Percentiles rank a stretch among this genome's conserved stretches.
phyloP scores from a whole-genome alignment of 192 early-diverging fungal species.

The Cladochytrium replicatum region DNA sequence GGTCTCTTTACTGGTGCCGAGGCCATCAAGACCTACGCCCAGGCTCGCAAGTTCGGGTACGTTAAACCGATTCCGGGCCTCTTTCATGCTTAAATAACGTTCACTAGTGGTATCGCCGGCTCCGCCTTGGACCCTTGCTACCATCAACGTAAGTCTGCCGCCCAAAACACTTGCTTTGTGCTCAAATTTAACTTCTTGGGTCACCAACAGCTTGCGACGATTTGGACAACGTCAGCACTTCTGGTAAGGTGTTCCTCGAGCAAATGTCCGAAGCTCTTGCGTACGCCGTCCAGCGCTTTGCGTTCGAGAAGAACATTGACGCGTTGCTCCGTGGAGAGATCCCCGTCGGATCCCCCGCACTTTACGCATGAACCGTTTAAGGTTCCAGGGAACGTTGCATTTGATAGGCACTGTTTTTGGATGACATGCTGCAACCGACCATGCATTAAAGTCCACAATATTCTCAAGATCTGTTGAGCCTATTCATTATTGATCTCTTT shows the following conservation, averaged over 20 bases:
- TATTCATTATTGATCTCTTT: too few relatives aligned
- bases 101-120: conserved; percentile 24
- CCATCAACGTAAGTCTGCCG: too few relatives aligned
- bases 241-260: not conserved
- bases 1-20: conserved; percentile 31
- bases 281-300: not conserved
- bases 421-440: too few relatives aligned
- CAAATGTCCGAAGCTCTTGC: not conserved
- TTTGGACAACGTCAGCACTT: not conserved
- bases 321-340: not conserved
- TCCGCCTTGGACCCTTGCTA: conserved; percentile 31
- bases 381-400: too few relatives aligned
- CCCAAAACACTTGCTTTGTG: too few relatives aligned
- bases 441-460: too few relatives aligned
- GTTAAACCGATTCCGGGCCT: too few relatives aligned
- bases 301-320: not conserved
- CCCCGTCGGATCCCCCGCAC: not conserved
- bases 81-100: too few relatives aligned
- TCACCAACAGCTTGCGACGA: not conserved
- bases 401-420: too few relatives aligned
- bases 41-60: conserved; percentile 19
- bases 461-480: too few relatives aligned
- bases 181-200: too few relatives aligned
- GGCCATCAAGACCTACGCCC: conserved; percentile 20
- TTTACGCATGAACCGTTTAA: too few relatives aligned